These are phyloP conservation scores for Lentinula aciculospora DNA, from an alignment of 768 basidiomycete species.

Conservation along the genomic window DNA sequence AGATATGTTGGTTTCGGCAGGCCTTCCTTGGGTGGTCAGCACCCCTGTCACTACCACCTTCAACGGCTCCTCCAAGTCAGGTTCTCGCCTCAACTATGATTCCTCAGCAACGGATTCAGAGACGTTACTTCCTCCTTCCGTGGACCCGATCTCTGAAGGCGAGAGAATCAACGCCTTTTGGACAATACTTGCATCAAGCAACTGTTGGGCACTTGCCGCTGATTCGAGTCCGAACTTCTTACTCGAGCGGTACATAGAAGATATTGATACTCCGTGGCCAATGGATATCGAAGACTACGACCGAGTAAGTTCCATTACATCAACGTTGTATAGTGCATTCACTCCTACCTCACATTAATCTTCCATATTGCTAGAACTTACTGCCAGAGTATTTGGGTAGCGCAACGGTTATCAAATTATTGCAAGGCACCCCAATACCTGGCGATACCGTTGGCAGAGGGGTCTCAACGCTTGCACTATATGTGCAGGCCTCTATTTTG, in stretches of 20 bases:
- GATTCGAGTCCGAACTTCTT: constrained; percentile 1
- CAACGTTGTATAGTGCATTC: not conserved
- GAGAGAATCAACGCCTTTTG: constrained; percentile 38
- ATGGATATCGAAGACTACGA: constrained; percentile 5
- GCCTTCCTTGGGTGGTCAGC: not conserved
- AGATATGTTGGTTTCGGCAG: not conserved
- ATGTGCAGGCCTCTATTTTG: constrained; percentile 11
- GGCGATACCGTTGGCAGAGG: not conserved
- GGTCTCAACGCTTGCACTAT: not conserved
- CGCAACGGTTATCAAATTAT: not conserved
- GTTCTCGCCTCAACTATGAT: constrained; percentile 26
- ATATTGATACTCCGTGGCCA: constrained; percentile 10
- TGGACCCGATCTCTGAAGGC: constrained; percentile 14
- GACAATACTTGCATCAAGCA: constrained; percentile 27
- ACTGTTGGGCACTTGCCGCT: constrained; percentile 25
- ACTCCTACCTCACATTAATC: not conserved
- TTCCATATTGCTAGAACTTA: not conserved
- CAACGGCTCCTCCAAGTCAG: constrained; percentile 17
- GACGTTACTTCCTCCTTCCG: constrained; percentile 13
- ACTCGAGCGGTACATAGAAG: not conserved
- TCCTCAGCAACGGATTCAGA: not conserved
- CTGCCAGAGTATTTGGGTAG: not conserved
- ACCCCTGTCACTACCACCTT: not conserved
- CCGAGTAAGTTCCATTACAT: not conserved
- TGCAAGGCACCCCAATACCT: not conserved